Evolutionary conservation across 2,329 filamentous ascomycete genomes (phyloP).

Genomic region (Monilinia vaccinii-corymbosi): DNA sequence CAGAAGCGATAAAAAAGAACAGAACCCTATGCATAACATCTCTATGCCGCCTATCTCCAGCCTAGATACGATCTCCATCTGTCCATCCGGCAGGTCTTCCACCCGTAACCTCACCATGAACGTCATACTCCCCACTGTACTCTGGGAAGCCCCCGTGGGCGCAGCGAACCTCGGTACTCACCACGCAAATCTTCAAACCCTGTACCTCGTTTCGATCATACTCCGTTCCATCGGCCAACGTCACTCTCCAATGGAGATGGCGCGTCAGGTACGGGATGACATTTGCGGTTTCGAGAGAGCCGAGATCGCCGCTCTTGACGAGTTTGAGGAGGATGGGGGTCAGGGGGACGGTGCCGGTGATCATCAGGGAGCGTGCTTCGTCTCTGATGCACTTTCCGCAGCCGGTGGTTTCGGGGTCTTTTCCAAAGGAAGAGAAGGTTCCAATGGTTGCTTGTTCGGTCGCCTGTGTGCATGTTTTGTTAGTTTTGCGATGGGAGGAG

Average conservation of each 20-base stretch:
- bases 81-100: constrained; percentile 20
- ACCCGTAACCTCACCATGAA: constrained; percentile 24
- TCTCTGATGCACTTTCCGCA: constrained; percentile 30
- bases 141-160: constrained; percentile 17
- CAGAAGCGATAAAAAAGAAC: too few species aligned
- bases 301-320: constrained; percentile 23
- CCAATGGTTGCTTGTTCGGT: constrained; percentile 32
- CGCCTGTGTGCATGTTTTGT: neutral
- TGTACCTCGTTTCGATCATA: constrained; percentile 19
- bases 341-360: constrained; percentile 34
- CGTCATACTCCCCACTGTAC: constrained; percentile 25
- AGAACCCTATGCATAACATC: too few species aligned
- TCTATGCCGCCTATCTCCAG: neutral
- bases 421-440: constrained; percentile 32
- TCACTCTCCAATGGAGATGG: constrained; percentile 27
- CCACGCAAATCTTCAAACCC: constrained; percentile 26
- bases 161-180: constrained; percentile 20
- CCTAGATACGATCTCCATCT: constrained; percentile 6
- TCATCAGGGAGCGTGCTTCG: constrained; percentile 22
- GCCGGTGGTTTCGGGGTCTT: constrained; percentile 26
- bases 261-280: constrained; percentile 28
- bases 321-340: constrained; percentile 31
- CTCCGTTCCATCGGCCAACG: constrained; percentile 19
- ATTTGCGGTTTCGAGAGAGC: constrained; percentile 25
- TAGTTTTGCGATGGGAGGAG: neutral